Base-by-base conservation (phyloP, 2,329 filamentous ascomycete species). In the Penicillium sp. region DNA sequence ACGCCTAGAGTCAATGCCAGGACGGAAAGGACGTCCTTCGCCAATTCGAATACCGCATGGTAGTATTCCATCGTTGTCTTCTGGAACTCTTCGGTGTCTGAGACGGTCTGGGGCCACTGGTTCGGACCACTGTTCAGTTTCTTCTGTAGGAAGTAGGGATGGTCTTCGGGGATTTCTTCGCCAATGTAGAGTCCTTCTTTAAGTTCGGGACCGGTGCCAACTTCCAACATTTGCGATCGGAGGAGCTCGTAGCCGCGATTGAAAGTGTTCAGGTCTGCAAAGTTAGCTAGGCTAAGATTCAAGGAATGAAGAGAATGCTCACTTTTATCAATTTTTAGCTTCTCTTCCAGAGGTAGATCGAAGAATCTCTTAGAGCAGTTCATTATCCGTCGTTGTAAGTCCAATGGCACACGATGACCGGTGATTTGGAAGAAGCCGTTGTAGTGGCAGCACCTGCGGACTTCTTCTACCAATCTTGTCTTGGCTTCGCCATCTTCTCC, bases 371-470 rank as follows among this genome's bases (percentile, higher is more conserved):
- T 75, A 19, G 73, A 72, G 60, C 71, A 74, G 8, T 64, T 35
- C 67, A 80, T 72, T 11, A 78, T 72, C 7, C 65, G 64, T 3
- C 72, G 62, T 52, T 79, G 76, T 3, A 80, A 59, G 2, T 72
- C 66, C 8, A 70, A 44, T 1, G 78, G 72, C 6, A 80, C 71
- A 1, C 70, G 65, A 52, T 80, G 77, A 27, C 74, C 74, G 2
- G 71, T 74, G 58, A 80, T 77, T 54, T 80, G 78, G 64, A 80
- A 80, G 65, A 80, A 80, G 21, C 78, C 78, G 45, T 70, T 69
- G 48, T 68, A 67, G 10, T 63, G 63, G 31, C 69, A 71, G 16
- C 62, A 68, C 16, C 66, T 59, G n/a, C 67, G 65, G 11, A 70
- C 56, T 3, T 67, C 55, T 1, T 67, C 53, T 8, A 74, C 67